Evolutionary conservation across 1,284 basidiomycete species (phyloP), one percentile per base, ranked within the genome.

Genomic region (Melampsora larici-populina): DNA sequence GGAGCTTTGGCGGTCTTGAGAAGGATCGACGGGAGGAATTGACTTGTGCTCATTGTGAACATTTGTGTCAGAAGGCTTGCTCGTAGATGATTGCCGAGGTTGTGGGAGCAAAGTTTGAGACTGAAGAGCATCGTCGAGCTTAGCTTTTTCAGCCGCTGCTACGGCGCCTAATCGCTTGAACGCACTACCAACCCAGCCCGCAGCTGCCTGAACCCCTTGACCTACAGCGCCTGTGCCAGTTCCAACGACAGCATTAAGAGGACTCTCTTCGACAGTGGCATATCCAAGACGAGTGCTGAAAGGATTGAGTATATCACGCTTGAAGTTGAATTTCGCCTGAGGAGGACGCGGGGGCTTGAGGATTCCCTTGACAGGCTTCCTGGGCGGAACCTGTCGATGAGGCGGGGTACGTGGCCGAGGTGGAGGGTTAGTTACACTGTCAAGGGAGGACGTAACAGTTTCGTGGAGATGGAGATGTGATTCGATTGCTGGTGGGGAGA

Each of bases 261-360:
- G 60, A 29, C 60, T 70, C 40, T 78, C 75, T 26, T 72, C 65
- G 48, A 64, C 33, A 31, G 67, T 60, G 18, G 79, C 78, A 76
- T 79, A 78, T 24, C 77, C 75, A 29, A 79, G 66, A 18, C 73
- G 65, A 26, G 33, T 69, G 68, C 68, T 80, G 62, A 81, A 69
- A 3, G 81, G 79, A 21, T 79, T 79, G 24, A 81, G 77, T 36
- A 81, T 79, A 78, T 81, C 81, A 46, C 81, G 80, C 11, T 79
- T 72, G 69, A 81, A 81, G 48, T 79, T 80, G 77, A 81, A 81
- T 31, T 80, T 79, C 4, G 74, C 33, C 15, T 79, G 73, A 15
- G 63, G 65, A 63, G 68, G 75, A 48, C 67, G 72, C 0, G 81
- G 79, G 0, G 80, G 79, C 49, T 81, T 81, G 72, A 81, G 79